Evolutionary conservation across 2,329 filamentous ascomycete genomes (phyloP).

Genomic region (Xylaria sp.): DNA sequence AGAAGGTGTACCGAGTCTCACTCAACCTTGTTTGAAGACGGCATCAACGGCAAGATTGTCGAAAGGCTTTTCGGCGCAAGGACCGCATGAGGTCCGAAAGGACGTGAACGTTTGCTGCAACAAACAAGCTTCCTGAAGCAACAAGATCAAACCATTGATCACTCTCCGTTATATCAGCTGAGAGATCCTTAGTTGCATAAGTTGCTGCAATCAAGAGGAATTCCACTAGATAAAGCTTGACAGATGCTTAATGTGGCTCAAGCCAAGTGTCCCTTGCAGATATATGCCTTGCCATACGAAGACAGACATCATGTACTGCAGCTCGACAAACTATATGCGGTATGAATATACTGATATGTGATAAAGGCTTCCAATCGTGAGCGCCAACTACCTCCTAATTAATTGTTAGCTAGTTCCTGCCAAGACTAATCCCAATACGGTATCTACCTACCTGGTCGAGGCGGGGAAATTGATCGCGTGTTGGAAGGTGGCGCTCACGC

Average conservation of each 20-base stretch:
- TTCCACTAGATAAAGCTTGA: background rate
- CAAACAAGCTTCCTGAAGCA: background rate
- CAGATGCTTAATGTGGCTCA: background rate
- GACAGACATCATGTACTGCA: background rate
- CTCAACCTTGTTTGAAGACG: background rate
- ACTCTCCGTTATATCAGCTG: background rate
- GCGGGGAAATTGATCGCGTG: conserved; percentile 22
- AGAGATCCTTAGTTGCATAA: background rate
- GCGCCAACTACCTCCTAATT: background rate
- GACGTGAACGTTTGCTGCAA: background rate
- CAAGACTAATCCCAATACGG: background rate
- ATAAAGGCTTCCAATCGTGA: background rate
- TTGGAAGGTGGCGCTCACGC: conserved; percentile 20
- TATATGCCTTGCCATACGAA: background rate
- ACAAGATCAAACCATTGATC: too few species aligned
- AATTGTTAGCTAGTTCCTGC: background rate
- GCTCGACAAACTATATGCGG: background rate
- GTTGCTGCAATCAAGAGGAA: background rate
- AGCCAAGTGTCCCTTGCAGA: background rate
- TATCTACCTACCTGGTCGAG: background rate
- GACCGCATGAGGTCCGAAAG: background rate
- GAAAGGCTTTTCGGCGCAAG: background rate
- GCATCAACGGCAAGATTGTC: background rate
- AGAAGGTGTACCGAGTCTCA: background rate
- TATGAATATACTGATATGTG: background rate